A percentile compares a stretch with the other conserved stretches of the same genome.
phyloP scores from a whole-genome alignment of 192 early-diverging fungal genomes.

The Fimicolochytrium jonesii region DNA sequence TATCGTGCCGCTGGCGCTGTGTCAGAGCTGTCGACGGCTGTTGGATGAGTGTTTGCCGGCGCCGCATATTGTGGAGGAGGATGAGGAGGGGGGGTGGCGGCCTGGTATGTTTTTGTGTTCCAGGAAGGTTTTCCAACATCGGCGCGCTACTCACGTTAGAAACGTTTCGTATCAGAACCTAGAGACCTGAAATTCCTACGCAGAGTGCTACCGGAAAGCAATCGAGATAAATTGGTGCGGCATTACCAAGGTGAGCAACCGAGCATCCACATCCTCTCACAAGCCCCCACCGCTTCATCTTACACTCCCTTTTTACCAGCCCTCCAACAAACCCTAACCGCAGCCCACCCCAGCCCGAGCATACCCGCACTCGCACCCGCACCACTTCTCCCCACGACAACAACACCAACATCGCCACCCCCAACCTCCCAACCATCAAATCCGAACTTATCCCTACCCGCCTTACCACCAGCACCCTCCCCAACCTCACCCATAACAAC shows the following conservation, averaged over 20 bases:
- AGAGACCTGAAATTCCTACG: background rate
- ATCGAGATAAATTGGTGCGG: background rate
- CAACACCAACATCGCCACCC: too few relatives aligned
- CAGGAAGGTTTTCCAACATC: background rate
- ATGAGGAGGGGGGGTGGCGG: background rate
- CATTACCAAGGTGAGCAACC: background rate
- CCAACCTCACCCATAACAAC: too few relatives aligned
- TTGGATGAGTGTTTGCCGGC: slow-evolving; percentile 4
- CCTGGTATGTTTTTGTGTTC: background rate
- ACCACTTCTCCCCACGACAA: too few relatives aligned
- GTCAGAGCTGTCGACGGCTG: background rate
- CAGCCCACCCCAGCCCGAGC: too few relatives aligned
- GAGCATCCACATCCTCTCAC: too few relatives aligned
- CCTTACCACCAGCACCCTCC: too few relatives aligned
- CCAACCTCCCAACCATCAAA: too few relatives aligned
- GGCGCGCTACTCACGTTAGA: background rate
- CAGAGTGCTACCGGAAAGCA: background rate
- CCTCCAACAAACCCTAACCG: too few relatives aligned
- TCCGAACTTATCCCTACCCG: too few relatives aligned
- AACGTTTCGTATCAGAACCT: background rate
- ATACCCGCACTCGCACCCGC: too few relatives aligned
- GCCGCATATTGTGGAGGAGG: slow-evolving; percentile 1
- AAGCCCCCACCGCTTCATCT: too few relatives aligned
- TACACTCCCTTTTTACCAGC: too few relatives aligned
- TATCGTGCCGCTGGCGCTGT: background rate